Conservation (phyloP, 371 early-diverging fungal genomes). For the Lichtheimia corymbifera region DNA sequence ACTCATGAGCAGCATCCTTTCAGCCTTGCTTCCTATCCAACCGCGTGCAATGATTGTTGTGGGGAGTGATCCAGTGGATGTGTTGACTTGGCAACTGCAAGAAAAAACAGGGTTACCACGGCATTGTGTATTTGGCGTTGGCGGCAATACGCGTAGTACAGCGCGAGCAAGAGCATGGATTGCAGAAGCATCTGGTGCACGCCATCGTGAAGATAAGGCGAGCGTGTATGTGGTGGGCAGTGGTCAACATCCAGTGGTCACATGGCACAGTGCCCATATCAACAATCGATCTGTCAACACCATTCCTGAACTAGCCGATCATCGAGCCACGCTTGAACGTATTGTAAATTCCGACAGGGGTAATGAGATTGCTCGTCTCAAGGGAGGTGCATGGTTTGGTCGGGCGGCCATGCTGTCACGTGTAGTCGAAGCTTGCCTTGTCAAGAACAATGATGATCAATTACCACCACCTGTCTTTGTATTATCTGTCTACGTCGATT, state of each 20-base stretch:
- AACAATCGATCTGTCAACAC: conserved; percentile 60
- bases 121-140: conserved; percentile 79
- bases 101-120: conserved; percentile 67
- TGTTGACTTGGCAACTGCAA: conserved; percentile 75
- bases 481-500: conserved; percentile 59
- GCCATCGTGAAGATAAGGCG: neutral
- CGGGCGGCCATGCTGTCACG: conserved; percentile 69
- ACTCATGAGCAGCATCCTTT: conserved; percentile 66
- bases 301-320: conserved; percentile 45
- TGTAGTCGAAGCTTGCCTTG: conserved; percentile 49
- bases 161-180: conserved; percentile 62
- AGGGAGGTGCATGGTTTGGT: conserved; percentile 83
- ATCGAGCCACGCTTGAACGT: conserved; percentile 44
- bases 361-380: conserved; percentile 72
- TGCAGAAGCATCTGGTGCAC: conserved; percentile 22
- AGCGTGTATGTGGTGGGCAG: conserved; percentile 72
- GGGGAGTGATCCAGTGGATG: conserved; percentile 80
- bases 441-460: conserved; percentile 54
- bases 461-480: conserved; percentile 28
- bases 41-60: conserved; percentile 61
- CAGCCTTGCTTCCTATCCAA: conserved; percentile 68
- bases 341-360: conserved; percentile 60
- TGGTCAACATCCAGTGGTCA: conserved; percentile 69
- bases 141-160: conserved; percentile 68
- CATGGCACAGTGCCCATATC: conserved; percentile 70